Base-by-base conservation (phyloP, 2,329 filamentous ascomycete genomes). In the Albophoma yamanashiensis region DNA sequence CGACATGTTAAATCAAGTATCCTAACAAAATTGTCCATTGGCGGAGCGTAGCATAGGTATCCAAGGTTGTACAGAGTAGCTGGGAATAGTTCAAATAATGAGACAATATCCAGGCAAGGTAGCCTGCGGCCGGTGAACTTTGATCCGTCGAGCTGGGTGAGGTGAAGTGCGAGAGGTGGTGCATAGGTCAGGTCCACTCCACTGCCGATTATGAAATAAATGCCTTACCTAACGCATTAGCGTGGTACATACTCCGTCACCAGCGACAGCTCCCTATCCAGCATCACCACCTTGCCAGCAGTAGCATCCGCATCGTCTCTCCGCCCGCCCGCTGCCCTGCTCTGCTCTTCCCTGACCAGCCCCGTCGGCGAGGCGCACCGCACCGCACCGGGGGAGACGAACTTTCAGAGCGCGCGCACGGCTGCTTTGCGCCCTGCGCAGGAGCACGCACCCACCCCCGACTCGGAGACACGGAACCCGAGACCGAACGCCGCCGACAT, bases 401-500 rank as follows among this genome's bases (percentile, higher is more conserved):
- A 40, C 55, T 14, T n/a, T 12, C 50, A 22, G 50, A 55, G 50
- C 50, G 31, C 36, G 50, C 20, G 50, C 50, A 22, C 31, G 31
- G 50, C 50, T 25, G 31, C 31, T 55, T 55, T 55, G 50, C 50
- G 50, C 50, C 22, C 6, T 22, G 31, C 50, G 50, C 50, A 38
- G 31, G 50, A 55, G 50, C 50, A 55, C 31, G 20, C 20, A 22
- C 20, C n/a, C 20, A 22, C 20, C n/a, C 50, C 20, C 20, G n/a
- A 34, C 50, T 17, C 47, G 4, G 20, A 38, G 31, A 53, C 17
- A 36, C 31, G 27, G 5, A 36, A 11, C 40, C 25, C 39, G 39
- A n/a, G 40, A 34, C 38, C 27, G 14, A 17, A 45, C 50, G 34
- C 62, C 62, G 60, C 60, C 67, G 69, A 69, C 65, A 97, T 97